A percentile compares a stretch with the other conserved stretches of the same genome.
Conservation (phyloP, 208 protist genomes). For the Porcisia deanei region DNA sequence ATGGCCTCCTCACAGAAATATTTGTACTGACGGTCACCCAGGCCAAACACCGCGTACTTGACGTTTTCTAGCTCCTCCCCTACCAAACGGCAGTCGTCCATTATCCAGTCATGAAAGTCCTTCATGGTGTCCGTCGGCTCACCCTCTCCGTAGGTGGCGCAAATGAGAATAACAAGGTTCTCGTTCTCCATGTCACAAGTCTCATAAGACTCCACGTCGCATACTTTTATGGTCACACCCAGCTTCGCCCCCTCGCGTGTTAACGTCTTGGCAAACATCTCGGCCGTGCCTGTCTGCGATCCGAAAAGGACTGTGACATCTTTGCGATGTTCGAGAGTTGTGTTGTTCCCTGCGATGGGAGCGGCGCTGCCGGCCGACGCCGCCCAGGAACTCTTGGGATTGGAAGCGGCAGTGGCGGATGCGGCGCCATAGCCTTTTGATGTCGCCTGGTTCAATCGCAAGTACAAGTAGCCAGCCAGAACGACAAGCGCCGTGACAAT, state of each 20-base stretch:
- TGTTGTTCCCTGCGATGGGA: background rate
- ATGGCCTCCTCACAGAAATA: slow-evolving; percentile 89
- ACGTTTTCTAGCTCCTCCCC: slow-evolving; percentile 70
- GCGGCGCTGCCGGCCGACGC: background rate
- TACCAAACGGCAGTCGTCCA: slow-evolving; percentile 55
- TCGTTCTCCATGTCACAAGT: slow-evolving; percentile 59
- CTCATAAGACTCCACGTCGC: slow-evolving; percentile 77
- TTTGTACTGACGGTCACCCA: slow-evolving; percentile 92
- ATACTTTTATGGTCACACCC: slow-evolving; percentile 55
- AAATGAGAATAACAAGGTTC: slow-evolving; percentile 74
- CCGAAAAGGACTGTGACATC: slow-evolving; percentile 82
- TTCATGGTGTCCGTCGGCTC: slow-evolving; percentile 92
- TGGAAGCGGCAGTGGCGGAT: background rate
- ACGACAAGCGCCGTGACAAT: slow-evolving; percentile 42
- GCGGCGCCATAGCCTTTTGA: background rate
- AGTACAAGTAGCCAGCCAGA: slow-evolving; percentile 53
- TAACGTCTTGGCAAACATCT: slow-evolving; percentile 90
- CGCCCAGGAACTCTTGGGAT: background rate
- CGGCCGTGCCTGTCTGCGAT: slow-evolving; percentile 89
- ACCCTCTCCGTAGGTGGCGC: slow-evolving; percentile 92
- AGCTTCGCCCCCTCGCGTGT: slow-evolving; percentile 67
- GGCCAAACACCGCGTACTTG: slow-evolving; percentile 89
- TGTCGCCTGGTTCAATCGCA: slow-evolving; percentile 34
- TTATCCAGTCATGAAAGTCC: slow-evolving; percentile 84
- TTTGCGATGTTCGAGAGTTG: slow-evolving; percentile 22